These are phyloP conservation scores for Mesembryanthemum crystallinum DNA, from an alignment of 148 eudicot species.

Conservation along the genomic window DNA sequence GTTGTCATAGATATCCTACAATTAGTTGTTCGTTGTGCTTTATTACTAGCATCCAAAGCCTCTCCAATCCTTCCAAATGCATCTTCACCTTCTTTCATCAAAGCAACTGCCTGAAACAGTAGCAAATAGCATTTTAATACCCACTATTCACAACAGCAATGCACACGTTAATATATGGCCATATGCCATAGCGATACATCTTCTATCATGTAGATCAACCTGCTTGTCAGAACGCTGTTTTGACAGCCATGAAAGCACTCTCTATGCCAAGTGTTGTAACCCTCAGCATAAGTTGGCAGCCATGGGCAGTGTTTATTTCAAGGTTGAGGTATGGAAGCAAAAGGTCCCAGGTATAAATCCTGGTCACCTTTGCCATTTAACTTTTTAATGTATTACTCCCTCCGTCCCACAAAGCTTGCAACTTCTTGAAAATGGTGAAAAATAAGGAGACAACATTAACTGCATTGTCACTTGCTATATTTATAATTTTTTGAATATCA, in stretches of 20 bases:
- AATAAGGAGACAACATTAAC: no score
- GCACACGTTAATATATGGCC: not conserved
- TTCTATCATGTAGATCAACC: not conserved
- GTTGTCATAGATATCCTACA: constrained; percentile 19
- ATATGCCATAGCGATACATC: not conserved
- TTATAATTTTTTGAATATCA: no score
- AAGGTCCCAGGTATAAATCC: not conserved
- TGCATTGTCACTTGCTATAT: no score
- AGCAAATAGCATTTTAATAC: constrained; percentile 1
- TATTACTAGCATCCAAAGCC: constrained; percentile 53
- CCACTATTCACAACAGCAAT: not conserved
- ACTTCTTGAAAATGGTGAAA: no score
- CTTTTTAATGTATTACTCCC: not conserved
- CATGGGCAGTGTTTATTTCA: not conserved
- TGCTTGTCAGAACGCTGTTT: not conserved
- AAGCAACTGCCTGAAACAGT: constrained; percentile 51
- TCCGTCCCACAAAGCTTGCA: no score
- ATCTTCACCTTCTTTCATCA: constrained; percentile 51
- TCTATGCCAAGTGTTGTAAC: no score
- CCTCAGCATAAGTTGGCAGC: not conserved
- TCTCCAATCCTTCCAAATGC: constrained; percentile 51
- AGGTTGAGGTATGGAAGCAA: not conserved
- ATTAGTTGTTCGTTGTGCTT: constrained; percentile 40
- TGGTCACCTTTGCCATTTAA: not conserved
- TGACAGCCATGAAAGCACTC: not conserved